Evolutionary conservation across 768 basidiomycete genomes (phyloP).

Genomic region (Lactarius evosmus): DNA sequence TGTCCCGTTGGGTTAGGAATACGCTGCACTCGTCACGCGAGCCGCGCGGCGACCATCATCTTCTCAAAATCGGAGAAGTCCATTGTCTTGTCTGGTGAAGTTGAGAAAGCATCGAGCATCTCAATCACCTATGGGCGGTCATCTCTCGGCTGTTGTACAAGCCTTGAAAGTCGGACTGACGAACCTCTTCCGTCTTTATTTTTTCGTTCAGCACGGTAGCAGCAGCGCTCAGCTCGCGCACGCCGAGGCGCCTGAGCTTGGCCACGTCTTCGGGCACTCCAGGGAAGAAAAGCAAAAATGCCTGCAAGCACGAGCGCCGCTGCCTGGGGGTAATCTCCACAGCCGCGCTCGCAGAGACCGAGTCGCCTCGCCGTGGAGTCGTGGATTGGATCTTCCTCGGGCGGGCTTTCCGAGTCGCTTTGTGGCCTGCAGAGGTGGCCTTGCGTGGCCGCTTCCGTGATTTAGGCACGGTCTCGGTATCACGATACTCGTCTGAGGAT

Average conservation of each 20-base stretch:
- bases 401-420: conserved; percentile 8
- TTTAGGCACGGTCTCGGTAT: not conserved
- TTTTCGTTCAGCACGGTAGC: conserved; percentile 66
- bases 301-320: conserved; percentile 48
- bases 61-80: conserved; percentile 63
- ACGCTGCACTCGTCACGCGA: conserved; percentile 39
- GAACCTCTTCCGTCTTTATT: conserved; percentile 70
- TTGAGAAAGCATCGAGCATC: conserved; percentile 77
- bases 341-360: not conserved
- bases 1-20: not conserved
- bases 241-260: conserved; percentile 51
- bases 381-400: conserved; percentile 9
- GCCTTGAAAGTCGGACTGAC: not conserved
- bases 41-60: conserved; percentile 66
- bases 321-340: conserved; percentile 50
- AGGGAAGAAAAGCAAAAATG: conserved; percentile 77
- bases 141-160: not conserved
- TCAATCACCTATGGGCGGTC: conserved; percentile 57
- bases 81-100: conserved; percentile 65
- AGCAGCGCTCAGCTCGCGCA: conserved; percentile 62
- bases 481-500: conserved; percentile 23
- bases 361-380: not conserved
- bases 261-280: conserved; percentile 46
- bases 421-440: not conserved
- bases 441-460: conserved; percentile 22